Base-by-base conservation (phyloP, 768 basidiomycete genomes). In the Phylloporus sp. region DNA sequence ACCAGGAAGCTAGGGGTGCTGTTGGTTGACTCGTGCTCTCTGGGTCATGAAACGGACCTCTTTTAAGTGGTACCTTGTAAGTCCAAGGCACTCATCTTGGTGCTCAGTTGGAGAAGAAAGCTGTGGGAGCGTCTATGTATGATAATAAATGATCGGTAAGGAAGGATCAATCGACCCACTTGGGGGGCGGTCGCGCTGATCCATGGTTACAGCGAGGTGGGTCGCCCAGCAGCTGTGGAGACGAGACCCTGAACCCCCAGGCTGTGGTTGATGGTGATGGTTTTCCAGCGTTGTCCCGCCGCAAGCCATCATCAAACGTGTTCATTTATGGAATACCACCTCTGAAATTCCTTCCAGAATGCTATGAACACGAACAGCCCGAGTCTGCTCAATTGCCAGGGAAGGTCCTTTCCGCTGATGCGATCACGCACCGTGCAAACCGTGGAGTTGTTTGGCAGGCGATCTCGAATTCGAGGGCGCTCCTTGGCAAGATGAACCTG, bases 51-150 rank as follows among this genome's bases (percentile, higher is more conserved):
- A 1, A 15, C 18, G 3, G 3, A 0, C 11, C 14, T 26, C 20
- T 34, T 57, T 63, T 61, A 61, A n/a, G n/a, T 8, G 7, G n/a
- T 2, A 22, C 42, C 38, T 4, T 27, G 28, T 46, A n/a, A 15
- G 21, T 20, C 14, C 4, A 21, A 42, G 24, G 41, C 10, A 10
- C 24, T 11, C 40, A 39, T 28, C 24, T 41, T 27, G 27, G 15
- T n/a, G 20, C 9, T 42, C 29, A 29, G 18, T 46, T 27, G 9
- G 23, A 22, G 40, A 34, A 18, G 27, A 41, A n/a, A 32, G 21
- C 14, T 9, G 11, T 7, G 4, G 9, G 17, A 13, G 17, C 35
- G 18, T 22, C 34, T 11, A 23, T 45, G 36, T 10, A 10, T 33
- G 40, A 18, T 7, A 23, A 22, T 24, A 21, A 27, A 18, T 38